Percentiles rank a stretch among this genome's conserved stretches.
phyloP scores from a whole-genome alignment of 2,329 filamentous ascomycete genomes.

The Fusarium tupiense region DNA sequence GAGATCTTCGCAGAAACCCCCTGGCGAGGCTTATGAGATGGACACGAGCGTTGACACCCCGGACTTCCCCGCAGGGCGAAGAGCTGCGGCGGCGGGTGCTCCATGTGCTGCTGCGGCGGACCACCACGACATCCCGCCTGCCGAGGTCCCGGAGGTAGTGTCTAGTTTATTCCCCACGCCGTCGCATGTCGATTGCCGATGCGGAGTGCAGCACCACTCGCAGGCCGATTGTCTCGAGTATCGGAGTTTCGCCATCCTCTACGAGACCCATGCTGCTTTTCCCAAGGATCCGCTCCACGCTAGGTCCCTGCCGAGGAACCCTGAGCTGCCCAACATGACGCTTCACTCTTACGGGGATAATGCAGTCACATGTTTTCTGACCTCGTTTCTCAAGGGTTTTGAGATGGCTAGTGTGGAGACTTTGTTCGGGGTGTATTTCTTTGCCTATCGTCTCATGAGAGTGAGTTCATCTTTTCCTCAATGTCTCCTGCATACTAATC shows the following conservation, averaged over 20 bases:
- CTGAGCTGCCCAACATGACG: constrained; percentile 35
- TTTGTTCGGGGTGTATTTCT: constrained; percentile 39
- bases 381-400: constrained; percentile 38
- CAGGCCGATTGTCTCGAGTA: constrained; percentile 39
- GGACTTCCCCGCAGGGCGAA: constrained; percentile 11
- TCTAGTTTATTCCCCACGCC: constrained; percentile 20
- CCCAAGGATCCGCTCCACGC: constrained; percentile 30
- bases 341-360: constrained; percentile 39
- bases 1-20: constrained; percentile 13
- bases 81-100: not conserved
- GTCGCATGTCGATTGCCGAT: constrained; percentile 39
- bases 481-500: not conserved
- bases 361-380: constrained; percentile 33
- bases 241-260: constrained; percentile 39
- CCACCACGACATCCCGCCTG: constrained; percentile 8
- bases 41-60: constrained; percentile 2
- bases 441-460: constrained; percentile 39
- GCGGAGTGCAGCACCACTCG: constrained; percentile 39
- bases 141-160: constrained; percentile 5
- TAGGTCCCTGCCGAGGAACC: constrained; percentile 37
- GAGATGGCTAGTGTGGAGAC: constrained; percentile 38
- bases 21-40: constrained; percentile 15
- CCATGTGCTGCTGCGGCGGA: constrained; percentile 3
- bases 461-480: not conserved
- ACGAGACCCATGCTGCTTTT: constrained; percentile 39